Conservation (phyloP, 2,329 filamentous ascomycete genomes). For the Calonectria hongkongensis region DNA sequence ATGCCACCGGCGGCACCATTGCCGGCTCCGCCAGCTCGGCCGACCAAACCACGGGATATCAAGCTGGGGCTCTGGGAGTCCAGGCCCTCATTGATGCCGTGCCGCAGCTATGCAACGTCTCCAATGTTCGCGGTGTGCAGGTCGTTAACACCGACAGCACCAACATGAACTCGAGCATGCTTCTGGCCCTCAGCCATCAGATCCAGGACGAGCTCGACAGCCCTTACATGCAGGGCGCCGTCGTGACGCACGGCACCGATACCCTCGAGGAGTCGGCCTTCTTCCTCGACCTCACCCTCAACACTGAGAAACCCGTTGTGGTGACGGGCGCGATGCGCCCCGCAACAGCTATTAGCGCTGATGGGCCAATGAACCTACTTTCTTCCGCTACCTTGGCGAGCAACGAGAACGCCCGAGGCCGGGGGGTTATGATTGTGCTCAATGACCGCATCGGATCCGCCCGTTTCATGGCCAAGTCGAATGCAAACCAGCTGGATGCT, state of each 20-base stretch:
- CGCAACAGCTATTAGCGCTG: constrained; percentile 76
- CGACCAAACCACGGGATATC: constrained; percentile 67
- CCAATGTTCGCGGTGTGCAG: constrained; percentile 73
- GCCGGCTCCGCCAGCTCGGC: constrained; percentile 70
- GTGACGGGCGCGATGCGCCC: constrained; percentile 79
- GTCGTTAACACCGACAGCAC: constrained; percentile 69
- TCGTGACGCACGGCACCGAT: constrained; percentile 80
- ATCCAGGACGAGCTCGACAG: constrained; percentile 69
- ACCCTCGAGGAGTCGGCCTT: constrained; percentile 79
- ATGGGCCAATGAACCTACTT: constrained; percentile 78
- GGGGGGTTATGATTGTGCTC: constrained; percentile 76
- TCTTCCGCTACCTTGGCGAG: constrained; percentile 75
- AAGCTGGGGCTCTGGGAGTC: constrained; percentile 67
- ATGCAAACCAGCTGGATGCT: constrained; percentile 78
- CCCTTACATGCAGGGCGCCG: constrained; percentile 67
- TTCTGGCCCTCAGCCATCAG: constrained; percentile 67
- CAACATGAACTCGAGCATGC: constrained; percentile 68
- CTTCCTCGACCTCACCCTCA: constrained; percentile 75
- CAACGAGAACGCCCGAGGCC: constrained; percentile 64
- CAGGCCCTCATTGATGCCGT: constrained; percentile 72
- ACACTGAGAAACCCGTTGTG: constrained; percentile 75
- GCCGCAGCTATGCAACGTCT: constrained; percentile 71
- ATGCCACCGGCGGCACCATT: constrained; percentile 76
- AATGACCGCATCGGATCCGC: constrained; percentile 77
- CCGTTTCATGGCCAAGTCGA: constrained; percentile 77